phyloP scores from a whole-genome alignment of 176 grass and related monocot genomes.

The Oryza punctata region DNA sequence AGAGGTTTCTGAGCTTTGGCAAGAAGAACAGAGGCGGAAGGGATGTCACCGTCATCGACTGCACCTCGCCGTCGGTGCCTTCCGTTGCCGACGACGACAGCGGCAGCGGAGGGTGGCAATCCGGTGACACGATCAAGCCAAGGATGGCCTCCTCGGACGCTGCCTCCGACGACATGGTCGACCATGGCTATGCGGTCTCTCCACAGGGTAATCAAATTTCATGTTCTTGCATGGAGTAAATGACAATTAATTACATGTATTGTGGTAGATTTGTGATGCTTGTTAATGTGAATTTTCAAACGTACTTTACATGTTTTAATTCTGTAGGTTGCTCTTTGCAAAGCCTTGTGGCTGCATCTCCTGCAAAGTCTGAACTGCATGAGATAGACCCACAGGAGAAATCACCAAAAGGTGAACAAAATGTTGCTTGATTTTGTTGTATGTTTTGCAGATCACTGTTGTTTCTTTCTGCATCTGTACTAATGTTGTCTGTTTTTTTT shows the following conservation, averaged over 20 bases:
- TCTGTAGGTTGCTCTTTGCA: slow-evolving; percentile 39
- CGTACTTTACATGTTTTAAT: background rate
- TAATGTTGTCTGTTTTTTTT: background rate
- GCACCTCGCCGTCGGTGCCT: slow-evolving; percentile 45
- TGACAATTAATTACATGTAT: background rate
- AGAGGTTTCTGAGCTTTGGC: slow-evolving; percentile 69
- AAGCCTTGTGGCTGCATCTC: slow-evolving; percentile 42
- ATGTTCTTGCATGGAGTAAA: background rate
- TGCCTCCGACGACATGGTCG: slow-evolving; percentile 31
- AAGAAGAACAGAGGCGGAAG: slow-evolving; percentile 53
- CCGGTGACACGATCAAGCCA: slow-evolving; percentile 38
- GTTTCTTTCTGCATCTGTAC: background rate
- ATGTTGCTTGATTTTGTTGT: too few relatives aligned
- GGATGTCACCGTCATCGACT: slow-evolving; percentile 51
- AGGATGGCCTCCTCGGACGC: slow-evolving; percentile 36
- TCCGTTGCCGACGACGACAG: slow-evolving; percentile 41
- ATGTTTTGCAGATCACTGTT: background rate
- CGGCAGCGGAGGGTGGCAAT: slow-evolving; percentile 29
- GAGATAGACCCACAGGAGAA: slow-evolving; percentile 43
- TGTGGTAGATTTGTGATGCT: background rate
- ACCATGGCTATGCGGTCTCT: slow-evolving; percentile 2
- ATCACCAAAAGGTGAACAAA: slow-evolving; percentile 46
- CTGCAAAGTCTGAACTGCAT: slow-evolving; percentile 38
- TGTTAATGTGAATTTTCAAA: background rate
- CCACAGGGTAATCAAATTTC: slow-evolving; percentile 26